phyloP scores from a whole-genome alignment of 129 eudicot genomes.

The Ambrosia artemisiifolia region DNA sequence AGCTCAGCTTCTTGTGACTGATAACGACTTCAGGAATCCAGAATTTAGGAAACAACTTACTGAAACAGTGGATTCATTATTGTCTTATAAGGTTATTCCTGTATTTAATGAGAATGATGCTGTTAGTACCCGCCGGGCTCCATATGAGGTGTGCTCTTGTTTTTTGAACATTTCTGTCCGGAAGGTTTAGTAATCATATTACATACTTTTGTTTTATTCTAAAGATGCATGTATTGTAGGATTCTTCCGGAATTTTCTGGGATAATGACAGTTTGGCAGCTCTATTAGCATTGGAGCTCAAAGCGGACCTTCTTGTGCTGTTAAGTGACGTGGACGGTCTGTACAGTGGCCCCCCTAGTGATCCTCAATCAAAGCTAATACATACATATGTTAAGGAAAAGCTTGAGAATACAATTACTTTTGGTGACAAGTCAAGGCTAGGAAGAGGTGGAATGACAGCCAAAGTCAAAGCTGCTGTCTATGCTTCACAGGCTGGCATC shows the following conservation, averaged over 20 bases:
- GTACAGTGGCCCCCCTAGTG: constrained; percentile 91
- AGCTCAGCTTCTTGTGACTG: constrained; percentile 91
- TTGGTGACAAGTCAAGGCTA: constrained; percentile 89
- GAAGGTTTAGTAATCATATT: neutral
- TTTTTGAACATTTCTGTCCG: neutral
- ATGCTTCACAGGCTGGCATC: constrained; percentile 89
- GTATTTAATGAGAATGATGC: constrained; percentile 93
- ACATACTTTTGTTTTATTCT: neutral
- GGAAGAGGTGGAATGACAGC: constrained; percentile 99
- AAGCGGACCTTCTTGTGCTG: constrained; percentile 93
- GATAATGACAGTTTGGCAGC: constrained; percentile 98
- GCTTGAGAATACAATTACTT: constrained; percentile 74
- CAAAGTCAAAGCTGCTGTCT: constrained; percentile 93
- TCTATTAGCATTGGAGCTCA: constrained; percentile 80
- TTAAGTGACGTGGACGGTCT: constrained; percentile 96
- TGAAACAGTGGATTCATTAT: constrained; percentile 70
- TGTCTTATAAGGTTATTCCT: constrained; percentile 70
- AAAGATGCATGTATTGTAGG: constrained; percentile 39
- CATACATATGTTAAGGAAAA: constrained; percentile 40
- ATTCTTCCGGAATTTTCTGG: constrained; percentile 96
- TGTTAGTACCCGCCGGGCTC: constrained; percentile 89
- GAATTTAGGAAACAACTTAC: constrained; percentile 72
- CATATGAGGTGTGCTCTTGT: constrained; percentile 67
- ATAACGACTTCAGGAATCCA: constrained; percentile 86
- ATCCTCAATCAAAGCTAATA: constrained; percentile 74